Evolutionary conservation across 2,329 filamentous ascomycete genomes (phyloP).

Genomic region (Blastomyces emzantsi): DNA sequence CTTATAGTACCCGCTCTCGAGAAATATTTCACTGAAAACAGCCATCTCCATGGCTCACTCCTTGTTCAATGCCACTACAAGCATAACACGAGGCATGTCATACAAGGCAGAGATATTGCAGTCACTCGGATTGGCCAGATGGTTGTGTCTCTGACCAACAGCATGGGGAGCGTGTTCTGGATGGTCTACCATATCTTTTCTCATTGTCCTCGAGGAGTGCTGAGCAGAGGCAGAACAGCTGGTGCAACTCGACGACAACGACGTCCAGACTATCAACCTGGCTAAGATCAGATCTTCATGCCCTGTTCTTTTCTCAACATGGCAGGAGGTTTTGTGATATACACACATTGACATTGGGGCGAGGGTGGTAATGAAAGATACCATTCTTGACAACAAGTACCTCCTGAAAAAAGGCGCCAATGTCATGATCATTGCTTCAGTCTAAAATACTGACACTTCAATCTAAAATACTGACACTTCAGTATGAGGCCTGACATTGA

Average conservation of each 20-base stretch:
- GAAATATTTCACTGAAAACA: slow-evolving; percentile 31
- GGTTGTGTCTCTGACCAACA: slow-evolving; percentile 37
- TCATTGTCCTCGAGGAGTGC: slow-evolving; percentile 22
- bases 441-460: neutral
- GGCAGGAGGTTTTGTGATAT: slow-evolving; percentile 37
- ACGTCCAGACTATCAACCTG: slow-evolving; percentile 23
- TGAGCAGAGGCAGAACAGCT: slow-evolving; percentile 26
- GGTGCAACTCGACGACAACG: slow-evolving; percentile 6
- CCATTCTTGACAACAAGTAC: slow-evolving; percentile 25
- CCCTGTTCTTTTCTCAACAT: slow-evolving; percentile 32
- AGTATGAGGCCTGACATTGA: neutral
- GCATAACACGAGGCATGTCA: slow-evolving; percentile 23
- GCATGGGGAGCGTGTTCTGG: slow-evolving; percentile 36
- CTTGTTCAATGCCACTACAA: slow-evolving; percentile 33
- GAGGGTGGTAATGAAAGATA: slow-evolving; percentile 31
- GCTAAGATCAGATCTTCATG: slow-evolving; percentile 20
- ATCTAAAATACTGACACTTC: neutral
- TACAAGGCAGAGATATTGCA: slow-evolving; percentile 32
- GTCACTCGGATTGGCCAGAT: slow-evolving; percentile 36
- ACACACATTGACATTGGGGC: slow-evolving; percentile 32
- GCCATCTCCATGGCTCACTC: slow-evolving; percentile 30
- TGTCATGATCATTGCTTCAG: slow-evolving; percentile 24
- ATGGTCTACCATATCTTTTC: slow-evolving; percentile 32
- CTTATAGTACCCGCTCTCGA: slow-evolving; percentile 26
- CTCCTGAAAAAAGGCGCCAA: slow-evolving; percentile 30